Evolutionary conservation across 352 stramenopile genomes (phyloP).

Genomic region (Plasmopara halstedii): DNA sequence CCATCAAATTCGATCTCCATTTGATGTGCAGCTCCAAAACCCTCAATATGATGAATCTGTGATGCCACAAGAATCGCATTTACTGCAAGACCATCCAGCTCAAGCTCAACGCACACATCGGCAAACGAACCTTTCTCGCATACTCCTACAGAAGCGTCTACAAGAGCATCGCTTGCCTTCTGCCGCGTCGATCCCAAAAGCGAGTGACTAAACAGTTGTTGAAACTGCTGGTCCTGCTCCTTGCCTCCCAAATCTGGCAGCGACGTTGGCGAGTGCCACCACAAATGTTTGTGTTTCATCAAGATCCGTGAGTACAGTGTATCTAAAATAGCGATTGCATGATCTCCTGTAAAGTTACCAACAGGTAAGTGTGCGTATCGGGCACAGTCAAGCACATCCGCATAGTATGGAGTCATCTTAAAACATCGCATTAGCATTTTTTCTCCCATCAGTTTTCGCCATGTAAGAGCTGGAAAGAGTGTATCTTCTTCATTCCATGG

Average conservation of each 20-base stretch:
- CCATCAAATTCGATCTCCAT: constrained; percentile 63
- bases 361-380: constrained; percentile 91
- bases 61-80: constrained; percentile 67
- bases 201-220: constrained; percentile 47
- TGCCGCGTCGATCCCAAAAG: constrained; percentile 18
- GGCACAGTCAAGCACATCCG: constrained; percentile 82
- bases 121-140: constrained; percentile 89
- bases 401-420: constrained; percentile 84
- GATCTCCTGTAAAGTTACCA: constrained; percentile 91
- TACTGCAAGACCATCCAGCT: constrained; percentile 66
- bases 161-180: constrained; percentile 15
- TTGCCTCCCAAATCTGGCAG: constrained; percentile 86
- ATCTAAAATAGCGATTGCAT: constrained; percentile 89
- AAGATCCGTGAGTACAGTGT: constrained; percentile 90
- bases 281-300: constrained; percentile 90
- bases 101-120: constrained; percentile 63
- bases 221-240: constrained; percentile 86
- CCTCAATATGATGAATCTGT: constrained; percentile 71
- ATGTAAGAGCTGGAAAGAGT: constrained; percentile 89
- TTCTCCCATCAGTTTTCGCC: constrained; percentile 84
- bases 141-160: constrained; percentile 67
- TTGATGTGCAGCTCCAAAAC: constrained; percentile 43
- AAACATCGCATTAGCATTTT: constrained; percentile 70
- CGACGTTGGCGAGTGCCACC: constrained; percentile 91
- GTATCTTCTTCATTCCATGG: constrained; percentile 73